Evolutionary conservation across 1,139 yeast genomes (phyloP).

Genomic region (Entelexis sorbosivorans): DNA sequence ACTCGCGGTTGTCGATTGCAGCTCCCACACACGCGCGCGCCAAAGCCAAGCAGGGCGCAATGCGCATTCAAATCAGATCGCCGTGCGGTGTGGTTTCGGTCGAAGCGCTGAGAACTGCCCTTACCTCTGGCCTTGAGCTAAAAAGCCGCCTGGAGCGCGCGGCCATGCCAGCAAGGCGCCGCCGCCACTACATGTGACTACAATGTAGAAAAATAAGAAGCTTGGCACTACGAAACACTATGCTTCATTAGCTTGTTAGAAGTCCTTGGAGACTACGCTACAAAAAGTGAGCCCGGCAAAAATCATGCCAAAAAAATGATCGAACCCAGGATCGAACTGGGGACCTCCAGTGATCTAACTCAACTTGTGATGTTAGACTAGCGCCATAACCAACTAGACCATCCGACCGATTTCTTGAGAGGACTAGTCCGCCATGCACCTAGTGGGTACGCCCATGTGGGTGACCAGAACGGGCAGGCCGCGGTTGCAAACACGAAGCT

Average conservation of each 20-base stretch:
- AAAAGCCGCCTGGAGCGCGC: too few species aligned
- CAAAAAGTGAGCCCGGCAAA: too few species aligned
- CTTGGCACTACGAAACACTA: too few species aligned
- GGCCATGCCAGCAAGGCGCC: too few species aligned
- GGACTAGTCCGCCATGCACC: neutral
- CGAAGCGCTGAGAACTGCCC: neutral
- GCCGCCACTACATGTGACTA: too few species aligned
- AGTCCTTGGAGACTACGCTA: too few species aligned
- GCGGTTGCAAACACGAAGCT: too few species aligned
- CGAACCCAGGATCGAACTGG: conserved; percentile 99
- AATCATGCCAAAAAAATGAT: conserved; percentile 51
- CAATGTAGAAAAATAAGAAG: too few species aligned
- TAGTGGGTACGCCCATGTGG: neutral
- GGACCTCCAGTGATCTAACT: conserved; percentile 58
- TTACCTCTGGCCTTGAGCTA: neutral
- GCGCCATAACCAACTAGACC: conserved; percentile 25
- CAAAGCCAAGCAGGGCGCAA: neutral
- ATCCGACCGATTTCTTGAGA: conserved; percentile 17
- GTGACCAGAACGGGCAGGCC: neutral
- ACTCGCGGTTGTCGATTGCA: conserved; percentile 3
- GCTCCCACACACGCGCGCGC: neutral
- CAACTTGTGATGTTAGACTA: conserved; percentile 27
- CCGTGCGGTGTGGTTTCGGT: neutral
- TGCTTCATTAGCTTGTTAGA: too few species aligned
- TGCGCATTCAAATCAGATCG: neutral